Evolutionary conservation across 2,329 filamentous ascomycete genomes (phyloP).

Genomic region (Fusarium dlaminii): DNA sequence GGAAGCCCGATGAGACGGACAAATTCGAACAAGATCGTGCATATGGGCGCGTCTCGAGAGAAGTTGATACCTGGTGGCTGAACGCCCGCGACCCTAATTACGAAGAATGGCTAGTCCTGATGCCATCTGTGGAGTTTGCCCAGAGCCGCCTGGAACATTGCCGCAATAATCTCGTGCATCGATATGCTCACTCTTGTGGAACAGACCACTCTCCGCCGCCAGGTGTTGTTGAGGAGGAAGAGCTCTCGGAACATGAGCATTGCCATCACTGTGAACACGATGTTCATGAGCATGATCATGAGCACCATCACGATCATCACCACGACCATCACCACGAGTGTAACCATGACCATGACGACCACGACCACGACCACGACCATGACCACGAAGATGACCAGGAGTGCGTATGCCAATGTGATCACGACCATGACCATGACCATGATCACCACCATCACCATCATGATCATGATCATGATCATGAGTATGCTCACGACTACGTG

Average conservation of each 20-base stretch:
- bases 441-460: conserved; percentile 42
- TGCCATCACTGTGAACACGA: conserved; percentile 48
- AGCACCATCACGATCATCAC: conserved; percentile 28
- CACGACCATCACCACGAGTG: conserved; percentile 47
- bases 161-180: conserved; percentile 67
- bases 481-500: conserved; percentile 56
- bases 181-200: conserved; percentile 59
- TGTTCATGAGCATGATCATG: conserved; percentile 11
- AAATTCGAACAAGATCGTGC: conserved; percentile 67
- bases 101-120: conserved; percentile 65
- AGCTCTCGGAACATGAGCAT: conserved; percentile 51
- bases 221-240: conserved; percentile 50
- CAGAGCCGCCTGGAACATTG: conserved; percentile 66
- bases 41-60: conserved; percentile 70
- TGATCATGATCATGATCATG: conserved; percentile 49
- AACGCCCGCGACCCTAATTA: conserved; percentile 68
- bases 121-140: conserved; percentile 69
- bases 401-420: conserved; percentile 49
- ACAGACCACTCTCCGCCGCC: conserved; percentile 52
- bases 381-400: conserved; percentile 43
- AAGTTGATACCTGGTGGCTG: conserved; percentile 73
- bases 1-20: conserved; percentile 62
- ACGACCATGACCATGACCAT: conserved; percentile 41
- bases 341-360: conserved; percentile 39
- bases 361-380: conserved; percentile 41